Conservation (phyloP, 1,284 basidiomycete genomes). For the Hemileia vastatrix region DNA sequence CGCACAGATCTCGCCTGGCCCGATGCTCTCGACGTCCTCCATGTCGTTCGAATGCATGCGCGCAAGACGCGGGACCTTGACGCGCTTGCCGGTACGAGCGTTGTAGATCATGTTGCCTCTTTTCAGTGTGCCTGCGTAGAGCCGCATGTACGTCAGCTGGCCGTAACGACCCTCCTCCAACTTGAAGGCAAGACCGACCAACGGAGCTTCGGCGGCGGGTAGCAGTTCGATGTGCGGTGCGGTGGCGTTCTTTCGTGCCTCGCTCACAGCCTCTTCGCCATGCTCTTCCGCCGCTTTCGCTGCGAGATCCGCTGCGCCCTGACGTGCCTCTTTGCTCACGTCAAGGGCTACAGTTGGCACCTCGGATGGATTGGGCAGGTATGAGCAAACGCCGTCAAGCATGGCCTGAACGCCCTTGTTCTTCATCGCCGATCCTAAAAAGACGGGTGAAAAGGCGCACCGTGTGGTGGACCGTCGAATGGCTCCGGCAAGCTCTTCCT, state of each 20-base stretch:
- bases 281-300: constrained; percentile 24
- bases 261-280: too few species aligned
- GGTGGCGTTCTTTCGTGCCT: too few species aligned
- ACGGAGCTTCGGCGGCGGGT: constrained; percentile 71
- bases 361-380: constrained; percentile 83
- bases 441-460: constrained; percentile 91
- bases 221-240: constrained; percentile 64
- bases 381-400: constrained; percentile 89
- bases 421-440: constrained; percentile 94
- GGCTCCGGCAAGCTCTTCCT: constrained; percentile 66
- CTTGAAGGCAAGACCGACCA: constrained; percentile 96
- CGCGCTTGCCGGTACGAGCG: constrained; percentile 88
- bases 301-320: too few species aligned
- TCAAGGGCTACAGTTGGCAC: constrained; percentile 73
- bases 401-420: constrained; percentile 93
- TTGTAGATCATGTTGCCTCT: constrained; percentile 81
- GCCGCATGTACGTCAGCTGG: constrained; percentile 97
- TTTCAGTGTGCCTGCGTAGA: constrained; percentile 88
- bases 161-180: constrained; percentile 95
- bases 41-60: constrained; percentile 99
- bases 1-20: constrained; percentile 98
- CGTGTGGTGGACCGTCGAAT: constrained; percentile 79
- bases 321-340: too few species aligned
- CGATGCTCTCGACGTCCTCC: constrained; percentile 94
- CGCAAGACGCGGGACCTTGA: constrained; percentile 94